Percentiles rank a stretch among this genome's conserved stretches.
Conservation (phyloP, 176 grass and related monocot species). For the Carex parvula region DNA sequence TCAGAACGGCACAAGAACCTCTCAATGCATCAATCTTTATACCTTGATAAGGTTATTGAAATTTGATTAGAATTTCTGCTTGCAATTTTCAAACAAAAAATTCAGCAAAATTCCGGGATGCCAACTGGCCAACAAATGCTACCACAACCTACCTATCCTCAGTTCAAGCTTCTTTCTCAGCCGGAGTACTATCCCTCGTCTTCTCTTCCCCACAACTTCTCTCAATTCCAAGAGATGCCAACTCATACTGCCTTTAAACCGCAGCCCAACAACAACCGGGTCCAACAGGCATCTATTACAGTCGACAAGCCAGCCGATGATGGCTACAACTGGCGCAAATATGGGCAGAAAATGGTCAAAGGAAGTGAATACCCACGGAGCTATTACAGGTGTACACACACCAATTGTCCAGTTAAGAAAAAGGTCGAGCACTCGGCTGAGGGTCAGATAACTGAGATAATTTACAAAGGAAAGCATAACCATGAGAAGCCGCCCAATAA, state of each 20-base stretch:
- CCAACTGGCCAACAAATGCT: slow-evolving; percentile 47
- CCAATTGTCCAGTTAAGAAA: slow-evolving; percentile 76
- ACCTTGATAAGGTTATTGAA: slow-evolving; percentile 2
- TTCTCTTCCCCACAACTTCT: slow-evolving; percentile 40
- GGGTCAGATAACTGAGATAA: slow-evolving; percentile 94
- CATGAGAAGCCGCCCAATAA: slow-evolving; percentile 72
- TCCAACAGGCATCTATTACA: slow-evolving; percentile 46
- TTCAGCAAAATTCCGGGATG: slow-evolving; percentile 73
- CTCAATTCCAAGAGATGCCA: slow-evolving; percentile 15
- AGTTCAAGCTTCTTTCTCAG: slow-evolving; percentile 53
- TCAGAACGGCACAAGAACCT: not conserved
- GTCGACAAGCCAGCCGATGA: slow-evolving; percentile 88
- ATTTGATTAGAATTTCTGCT: slow-evolving; percentile 3
- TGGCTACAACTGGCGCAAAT: slow-evolving; percentile 89
- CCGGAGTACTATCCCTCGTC: slow-evolving; percentile 46
- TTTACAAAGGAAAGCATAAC: slow-evolving; percentile 94
- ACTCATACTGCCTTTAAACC: slow-evolving; percentile 7
- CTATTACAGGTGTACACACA: slow-evolving; percentile 84
- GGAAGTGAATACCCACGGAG: slow-evolving; percentile 80
- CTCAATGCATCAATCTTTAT: slow-evolving; percentile 11
- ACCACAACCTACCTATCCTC: slow-evolving; percentile 69
- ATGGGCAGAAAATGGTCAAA: slow-evolving; percentile 94
- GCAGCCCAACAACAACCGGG: slow-evolving; percentile 45
- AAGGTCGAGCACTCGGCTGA: slow-evolving; percentile 84
- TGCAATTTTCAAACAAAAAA: not conserved